phyloP scores from a whole-genome alignment of 495 filamentous ascomycete genomes.

The Neurospora sp. region DNA sequence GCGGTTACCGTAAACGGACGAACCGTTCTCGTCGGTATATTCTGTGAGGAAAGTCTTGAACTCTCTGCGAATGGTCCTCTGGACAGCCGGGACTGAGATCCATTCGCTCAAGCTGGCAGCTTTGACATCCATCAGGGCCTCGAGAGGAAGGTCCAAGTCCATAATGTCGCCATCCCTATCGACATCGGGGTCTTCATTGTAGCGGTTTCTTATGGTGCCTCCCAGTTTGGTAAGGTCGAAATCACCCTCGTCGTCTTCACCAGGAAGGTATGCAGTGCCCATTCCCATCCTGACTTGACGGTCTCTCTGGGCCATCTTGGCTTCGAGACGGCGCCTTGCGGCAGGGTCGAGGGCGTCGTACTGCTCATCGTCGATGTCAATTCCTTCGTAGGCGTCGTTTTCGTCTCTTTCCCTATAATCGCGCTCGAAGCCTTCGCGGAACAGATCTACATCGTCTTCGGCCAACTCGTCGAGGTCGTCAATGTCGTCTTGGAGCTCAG shows the following conservation, averaged over 20 bases:
- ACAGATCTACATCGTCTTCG: conserved; percentile 94
- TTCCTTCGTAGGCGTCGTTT: conserved; percentile 34
- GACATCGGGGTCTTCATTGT: conserved; percentile 89
- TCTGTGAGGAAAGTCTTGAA: conserved; percentile 97
- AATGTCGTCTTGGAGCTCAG: conserved; percentile 62
- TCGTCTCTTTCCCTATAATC: conserved; percentile 60
- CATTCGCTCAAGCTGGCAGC: conserved; percentile 88
- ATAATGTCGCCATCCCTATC: conserved; percentile 87
- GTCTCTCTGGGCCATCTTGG: conserved; percentile 73
- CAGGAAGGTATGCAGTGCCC: conserved; percentile 75
- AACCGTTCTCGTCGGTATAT: conserved; percentile 77
- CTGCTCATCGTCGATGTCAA: conserved; percentile 42
- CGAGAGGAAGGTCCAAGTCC: conserved; percentile 87
- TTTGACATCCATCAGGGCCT: conserved; percentile 88
- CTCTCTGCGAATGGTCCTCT: conserved; percentile 86
- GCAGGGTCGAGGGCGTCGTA: conserved; percentile 70
- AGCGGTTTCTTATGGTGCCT: conserved; percentile 68
- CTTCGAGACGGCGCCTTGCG: conserved; percentile 77
- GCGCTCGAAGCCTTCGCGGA: conserved; percentile 77
- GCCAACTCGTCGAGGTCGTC: conserved; percentile 95
- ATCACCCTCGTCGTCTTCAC: conserved; percentile 80
- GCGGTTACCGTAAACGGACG: conserved; percentile 87
- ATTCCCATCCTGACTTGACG: conserved; percentile 65
- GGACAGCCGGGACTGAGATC: conserved; percentile 82
- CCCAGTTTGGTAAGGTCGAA: conserved; percentile 75